phyloP scores from a whole-genome alignment of 75 land plant genomes.

The Isoetes taiwanensis region DNA sequence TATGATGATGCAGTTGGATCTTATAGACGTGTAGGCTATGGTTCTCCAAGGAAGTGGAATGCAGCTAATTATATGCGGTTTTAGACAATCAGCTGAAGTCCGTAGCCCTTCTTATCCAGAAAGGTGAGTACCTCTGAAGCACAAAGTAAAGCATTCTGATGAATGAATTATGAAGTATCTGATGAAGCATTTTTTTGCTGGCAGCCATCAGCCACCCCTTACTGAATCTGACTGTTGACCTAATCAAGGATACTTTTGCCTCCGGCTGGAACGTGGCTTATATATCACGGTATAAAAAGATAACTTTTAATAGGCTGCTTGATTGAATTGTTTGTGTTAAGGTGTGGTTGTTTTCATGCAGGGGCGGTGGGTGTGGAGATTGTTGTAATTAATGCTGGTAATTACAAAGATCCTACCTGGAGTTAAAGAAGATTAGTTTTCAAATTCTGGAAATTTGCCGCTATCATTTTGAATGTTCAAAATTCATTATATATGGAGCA shows the following conservation, averaged over 20 bases:
- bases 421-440: slow-evolving; percentile 44
- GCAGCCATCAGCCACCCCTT: too few relatives aligned
- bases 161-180: too few relatives aligned
- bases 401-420: slow-evolving; percentile 39
- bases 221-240: too few relatives aligned
- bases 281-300: too few relatives aligned
- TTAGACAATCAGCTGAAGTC: slow-evolving; percentile 89
- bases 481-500: too few relatives aligned
- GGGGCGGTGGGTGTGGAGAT: slow-evolving; percentile 63
- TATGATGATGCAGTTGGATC: slow-evolving; percentile 99
- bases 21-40: slow-evolving; percentile 83
- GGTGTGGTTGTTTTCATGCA: too few relatives aligned
- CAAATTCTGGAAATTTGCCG: too few relatives aligned
- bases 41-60: slow-evolving; percentile 77
- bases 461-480: too few relatives aligned
- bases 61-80: slow-evolving; percentile 73
- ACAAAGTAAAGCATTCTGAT: slow-evolving; percentile 66
- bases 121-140: slow-evolving; percentile 60
- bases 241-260: slow-evolving; percentile 81
- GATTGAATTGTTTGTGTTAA: too few relatives aligned
- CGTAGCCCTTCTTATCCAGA: slow-evolving; percentile 71
- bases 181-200: too few relatives aligned
- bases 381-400: slow-evolving; percentile 48
- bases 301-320: too few relatives aligned
- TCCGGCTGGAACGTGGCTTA: slow-evolving; percentile 72